phyloP scores from a whole-genome alignment of 805 yeast genomes.

The baker's yeast (Saccharomyces cerevisiae) region DNA sequence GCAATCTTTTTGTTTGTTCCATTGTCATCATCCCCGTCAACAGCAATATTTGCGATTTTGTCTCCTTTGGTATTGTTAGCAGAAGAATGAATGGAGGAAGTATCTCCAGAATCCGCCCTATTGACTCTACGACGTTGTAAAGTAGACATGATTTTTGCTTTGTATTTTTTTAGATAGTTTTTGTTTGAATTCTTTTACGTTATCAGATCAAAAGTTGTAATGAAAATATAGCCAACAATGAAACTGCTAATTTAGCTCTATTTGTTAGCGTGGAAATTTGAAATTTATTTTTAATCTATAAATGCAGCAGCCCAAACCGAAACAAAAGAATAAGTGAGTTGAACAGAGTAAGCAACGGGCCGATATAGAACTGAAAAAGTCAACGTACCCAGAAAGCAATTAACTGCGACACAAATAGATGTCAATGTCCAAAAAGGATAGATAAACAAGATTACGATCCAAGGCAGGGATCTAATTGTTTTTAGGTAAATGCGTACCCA shows the following conservation, averaged over 20 bases:
- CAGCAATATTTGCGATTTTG: slow-evolving; percentile 10
- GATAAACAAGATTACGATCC: background rate
- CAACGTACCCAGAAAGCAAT: background rate
- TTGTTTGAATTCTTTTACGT: background rate
- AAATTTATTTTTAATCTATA: background rate
- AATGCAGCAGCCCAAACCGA: background rate
- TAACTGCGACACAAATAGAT: background rate
- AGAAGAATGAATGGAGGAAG: slow-evolving; percentile 5
- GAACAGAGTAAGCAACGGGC: background rate
- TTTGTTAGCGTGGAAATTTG: background rate
- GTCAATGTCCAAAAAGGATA: background rate
- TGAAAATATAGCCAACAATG: background rate
- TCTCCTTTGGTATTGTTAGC: slow-evolving; percentile 6
- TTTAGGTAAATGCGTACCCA: background rate
- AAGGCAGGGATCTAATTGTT: background rate
- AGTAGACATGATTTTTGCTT: slow-evolving; percentile 37
- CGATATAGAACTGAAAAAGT: background rate
- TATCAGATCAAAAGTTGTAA: background rate
- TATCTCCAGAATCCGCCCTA: slow-evolving; percentile 24
- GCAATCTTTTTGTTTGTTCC: slow-evolving; percentile 57
- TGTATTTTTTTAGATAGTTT: background rate
- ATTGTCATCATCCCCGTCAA: slow-evolving; percentile 15
- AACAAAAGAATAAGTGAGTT: background rate
- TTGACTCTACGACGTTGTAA: slow-evolving; percentile 73
- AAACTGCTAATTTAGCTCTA: background rate